Conservation (phyloP, 2,329 filamentous ascomycete species). For the Colletotrichum kahawae region DNA sequence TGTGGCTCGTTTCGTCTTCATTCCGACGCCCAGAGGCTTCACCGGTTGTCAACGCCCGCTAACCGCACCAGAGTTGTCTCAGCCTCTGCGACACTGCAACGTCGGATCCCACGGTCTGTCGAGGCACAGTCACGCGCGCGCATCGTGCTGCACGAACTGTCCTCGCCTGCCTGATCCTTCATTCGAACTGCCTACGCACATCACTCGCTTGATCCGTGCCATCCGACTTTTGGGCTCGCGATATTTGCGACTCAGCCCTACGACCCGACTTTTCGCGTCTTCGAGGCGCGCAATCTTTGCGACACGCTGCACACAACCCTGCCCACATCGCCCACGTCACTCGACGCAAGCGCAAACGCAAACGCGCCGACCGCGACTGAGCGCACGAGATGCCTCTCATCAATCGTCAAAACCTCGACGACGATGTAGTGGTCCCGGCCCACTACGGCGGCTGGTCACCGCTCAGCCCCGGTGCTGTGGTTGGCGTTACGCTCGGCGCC, state of each 20-base stretch:
- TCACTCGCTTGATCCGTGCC: not conserved
- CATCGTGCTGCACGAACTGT: not conserved
- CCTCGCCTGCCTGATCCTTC: not conserved
- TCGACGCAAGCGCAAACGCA: not conserved
- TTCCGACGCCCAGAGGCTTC: not conserved
- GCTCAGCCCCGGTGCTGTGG: slow-evolving; percentile 45
- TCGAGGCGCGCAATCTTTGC: not conserved
- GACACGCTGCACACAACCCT: not conserved
- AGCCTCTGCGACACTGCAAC: slow-evolving; percentile 11
- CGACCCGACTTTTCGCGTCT: not conserved
- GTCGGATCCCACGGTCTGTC: not conserved
- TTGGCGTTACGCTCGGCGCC: slow-evolving; percentile 49
- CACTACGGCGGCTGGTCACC: slow-evolving; percentile 38
- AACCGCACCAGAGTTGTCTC: not conserved
- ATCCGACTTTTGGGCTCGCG: not conserved
- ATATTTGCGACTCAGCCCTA: not conserved
- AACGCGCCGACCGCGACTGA: not conserved
- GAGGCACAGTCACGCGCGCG: not conserved
- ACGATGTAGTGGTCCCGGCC: slow-evolving; percentile 36
- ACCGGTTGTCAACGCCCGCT: not conserved
- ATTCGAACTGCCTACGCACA: not conserved
- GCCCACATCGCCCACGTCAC: not conserved
- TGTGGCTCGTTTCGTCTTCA: not conserved
- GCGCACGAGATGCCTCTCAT: slow-evolving; percentile 9
- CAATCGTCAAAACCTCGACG: slow-evolving; percentile 9